Percentiles rank a stretch among this genome's conserved stretches.
phyloP scores from a whole-genome alignment of 2,329 filamentous ascomycete genomes.

The Fusarium sambucinum region DNA sequence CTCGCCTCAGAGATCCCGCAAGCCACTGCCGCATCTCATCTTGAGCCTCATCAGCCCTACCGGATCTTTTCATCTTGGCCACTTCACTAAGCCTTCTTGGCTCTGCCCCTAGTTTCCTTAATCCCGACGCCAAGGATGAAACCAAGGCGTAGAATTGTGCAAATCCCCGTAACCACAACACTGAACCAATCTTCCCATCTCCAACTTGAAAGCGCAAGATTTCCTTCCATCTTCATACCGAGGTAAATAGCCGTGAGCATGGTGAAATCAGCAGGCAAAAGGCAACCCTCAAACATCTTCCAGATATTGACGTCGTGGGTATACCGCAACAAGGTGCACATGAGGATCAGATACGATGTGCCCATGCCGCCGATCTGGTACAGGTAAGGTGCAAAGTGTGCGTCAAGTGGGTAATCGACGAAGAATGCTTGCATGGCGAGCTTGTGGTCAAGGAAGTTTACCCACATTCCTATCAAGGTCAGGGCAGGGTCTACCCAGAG shows the following conservation, averaged over 20 bases:
- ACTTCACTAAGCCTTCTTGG: constrained; percentile 20
- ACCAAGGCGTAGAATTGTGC: constrained; percentile 27
- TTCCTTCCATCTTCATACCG: constrained; percentile 22
- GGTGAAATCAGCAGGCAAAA: constrained; percentile 41
- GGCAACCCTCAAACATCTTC: constrained; percentile 38
- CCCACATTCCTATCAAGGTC: constrained; percentile 34
- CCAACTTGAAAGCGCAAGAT: constrained; percentile 26
- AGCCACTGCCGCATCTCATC: constrained; percentile 10
- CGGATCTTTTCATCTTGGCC: background rate
- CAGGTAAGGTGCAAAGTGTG: constrained; percentile 32
- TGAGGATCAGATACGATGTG: constrained; percentile 26
- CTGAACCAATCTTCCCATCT: constrained; percentile 36
- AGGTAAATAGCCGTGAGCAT: constrained; percentile 36
- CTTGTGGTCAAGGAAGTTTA: constrained; percentile 36
- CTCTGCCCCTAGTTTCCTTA: background rate
- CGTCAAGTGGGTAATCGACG: constrained; percentile 9
- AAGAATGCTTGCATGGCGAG: constrained; percentile 33
- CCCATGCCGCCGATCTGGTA: constrained; percentile 47
- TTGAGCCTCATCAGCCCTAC: constrained; percentile 17
- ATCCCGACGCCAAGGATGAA: constrained; percentile 38
- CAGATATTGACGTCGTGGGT: constrained; percentile 41
- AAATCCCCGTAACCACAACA: constrained; percentile 12
- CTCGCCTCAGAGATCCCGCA: background rate
- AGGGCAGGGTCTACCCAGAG: constrained; percentile 44
- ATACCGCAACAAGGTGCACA: constrained; percentile 31